A percentile compares a stretch with the other conserved stretches of the same genome.
Evolutionary conservation across 768 basidiomycete species (phyloP).

Genomic region (Pholiota microspora): DNA sequence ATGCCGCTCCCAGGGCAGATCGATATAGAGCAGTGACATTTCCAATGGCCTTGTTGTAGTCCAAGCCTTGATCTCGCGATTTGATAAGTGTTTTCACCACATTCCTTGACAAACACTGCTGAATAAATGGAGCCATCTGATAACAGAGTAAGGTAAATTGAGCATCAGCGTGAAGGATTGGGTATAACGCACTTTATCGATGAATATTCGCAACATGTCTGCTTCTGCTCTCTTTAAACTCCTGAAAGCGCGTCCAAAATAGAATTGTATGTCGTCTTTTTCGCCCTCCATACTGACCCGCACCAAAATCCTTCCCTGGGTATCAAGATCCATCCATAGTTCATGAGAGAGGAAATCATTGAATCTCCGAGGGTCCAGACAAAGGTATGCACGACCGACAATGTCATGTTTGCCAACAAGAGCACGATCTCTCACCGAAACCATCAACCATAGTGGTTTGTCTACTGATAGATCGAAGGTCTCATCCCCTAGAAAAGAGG

Average conservation of each 20-base stretch:
- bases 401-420: slow-evolving; percentile 92
- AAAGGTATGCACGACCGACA: slow-evolving; percentile 88
- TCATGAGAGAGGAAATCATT: slow-evolving; percentile 90
- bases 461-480: slow-evolving; percentile 94
- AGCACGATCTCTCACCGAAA: slow-evolving; percentile 88
- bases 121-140: slow-evolving; percentile 89
- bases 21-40: slow-evolving; percentile 81
- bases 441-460: slow-evolving; percentile 95
- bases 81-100: slow-evolving; percentile 82
- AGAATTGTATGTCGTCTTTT: slow-evolving; percentile 97
- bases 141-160: background rate
- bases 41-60: slow-evolving; percentile 89
- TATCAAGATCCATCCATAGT: slow-evolving; percentile 88
- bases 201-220: slow-evolving; percentile 94
- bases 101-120: slow-evolving; percentile 75
- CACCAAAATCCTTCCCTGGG: slow-evolving; percentile 78
- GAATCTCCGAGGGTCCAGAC: slow-evolving; percentile 85
- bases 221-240: slow-evolving; percentile 89
- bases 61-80: slow-evolving; percentile 50
- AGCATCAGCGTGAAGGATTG: background rate
- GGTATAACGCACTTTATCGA: slow-evolving; percentile 78
- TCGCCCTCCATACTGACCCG: slow-evolving; percentile 98
- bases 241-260: slow-evolving; percentile 94
- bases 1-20: slow-evolving; percentile 65
- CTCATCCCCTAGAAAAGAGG: slow-evolving; percentile 76